Conservation (phyloP, 2,329 filamentous ascomycete species). For the Pseudocercospora fijiensis region DNA sequence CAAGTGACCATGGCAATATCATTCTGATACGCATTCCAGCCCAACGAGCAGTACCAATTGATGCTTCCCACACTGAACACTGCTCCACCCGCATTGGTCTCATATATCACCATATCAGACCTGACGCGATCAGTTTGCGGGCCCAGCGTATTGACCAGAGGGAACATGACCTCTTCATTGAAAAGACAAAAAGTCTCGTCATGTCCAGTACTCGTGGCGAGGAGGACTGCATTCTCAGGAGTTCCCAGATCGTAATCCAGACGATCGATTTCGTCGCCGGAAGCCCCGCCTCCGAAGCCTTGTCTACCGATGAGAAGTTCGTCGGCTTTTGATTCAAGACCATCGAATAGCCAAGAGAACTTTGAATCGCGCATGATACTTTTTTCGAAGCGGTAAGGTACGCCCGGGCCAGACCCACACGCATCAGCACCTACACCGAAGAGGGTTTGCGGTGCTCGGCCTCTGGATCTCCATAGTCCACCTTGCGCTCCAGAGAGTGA, state of each 20-base stretch:
- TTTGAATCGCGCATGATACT: not conserved
- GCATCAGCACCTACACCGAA: conserved; percentile 4
- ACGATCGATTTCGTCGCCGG: conserved; percentile 13
- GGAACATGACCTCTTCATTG: conserved; percentile 13
- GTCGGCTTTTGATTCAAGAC: not conserved
- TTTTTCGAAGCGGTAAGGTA: conserved; percentile 2
- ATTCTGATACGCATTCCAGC: conserved; percentile 8
- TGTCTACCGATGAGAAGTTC: conserved; percentile 3
- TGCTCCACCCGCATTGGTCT: conserved; percentile 8
- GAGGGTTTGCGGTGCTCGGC: conserved; percentile 4
- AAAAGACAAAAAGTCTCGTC: conserved; percentile 11
- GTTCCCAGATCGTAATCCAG: conserved; percentile 8
- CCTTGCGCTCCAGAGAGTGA: conserved; percentile 2
- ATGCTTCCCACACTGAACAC: conserved; percentile 12
- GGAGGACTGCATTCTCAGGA: conserved; percentile 6
- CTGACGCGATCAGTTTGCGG: conserved; percentile 1
- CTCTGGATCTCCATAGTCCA: conserved; percentile 9
- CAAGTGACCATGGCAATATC: conserved; percentile 8
- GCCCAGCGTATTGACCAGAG: conserved; percentile 5
- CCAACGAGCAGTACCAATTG: conserved; percentile 12
- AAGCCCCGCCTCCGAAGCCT: conserved; percentile 10
- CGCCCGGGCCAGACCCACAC: conserved; percentile 8
- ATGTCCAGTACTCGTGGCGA: conserved; percentile 5
- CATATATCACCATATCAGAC: conserved; percentile 10
- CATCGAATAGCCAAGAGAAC: not conserved